These are phyloP conservation scores for Penicillium sp. DNA, from an alignment of 2,329 filamentous ascomycete species.

Conservation along the genomic window DNA sequence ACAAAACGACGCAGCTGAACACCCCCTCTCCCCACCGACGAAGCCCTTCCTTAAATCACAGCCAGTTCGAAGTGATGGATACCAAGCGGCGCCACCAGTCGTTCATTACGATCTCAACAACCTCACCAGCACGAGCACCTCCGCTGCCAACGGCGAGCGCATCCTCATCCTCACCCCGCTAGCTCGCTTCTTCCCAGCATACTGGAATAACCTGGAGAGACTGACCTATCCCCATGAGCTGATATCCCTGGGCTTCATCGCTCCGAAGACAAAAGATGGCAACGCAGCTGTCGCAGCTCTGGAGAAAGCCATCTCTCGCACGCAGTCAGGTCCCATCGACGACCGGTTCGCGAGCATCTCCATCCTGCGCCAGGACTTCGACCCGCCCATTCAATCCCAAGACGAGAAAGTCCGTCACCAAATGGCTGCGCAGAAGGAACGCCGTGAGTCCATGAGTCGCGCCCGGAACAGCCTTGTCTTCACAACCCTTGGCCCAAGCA, in stretches of 20 bases:
- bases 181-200: conserved; percentile 86
- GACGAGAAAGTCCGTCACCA: conserved; percentile 88
- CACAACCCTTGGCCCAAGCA: conserved; percentile 85
- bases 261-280: conserved; percentile 89
- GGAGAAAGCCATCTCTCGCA: conserved; percentile 80
- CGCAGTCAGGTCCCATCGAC: conserved; percentile 77
- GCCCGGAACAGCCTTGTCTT: conserved; percentile 93
- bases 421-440: conserved; percentile 80
- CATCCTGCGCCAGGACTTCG: conserved; percentile 93
- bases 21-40: conserved; percentile 71
- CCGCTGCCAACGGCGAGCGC: conserved; percentile 76
- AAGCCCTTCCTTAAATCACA: conserved; percentile 71
- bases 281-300: conserved; percentile 80
- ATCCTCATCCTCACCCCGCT: conserved; percentile 91
- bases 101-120: conserved; percentile 94
- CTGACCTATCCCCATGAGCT: conserved; percentile 89
- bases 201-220: conserved; percentile 89
- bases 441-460: conserved; percentile 86
- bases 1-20: conserved; percentile 61
- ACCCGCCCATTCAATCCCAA: conserved; percentile 76
- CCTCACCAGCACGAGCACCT: conserved; percentile 76
- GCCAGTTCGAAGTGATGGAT: conserved; percentile 46
- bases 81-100: conserved; percentile 72
- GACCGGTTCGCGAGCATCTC: conserved; percentile 89
- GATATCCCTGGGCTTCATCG: conserved; percentile 92